A percentile compares a stretch with the other conserved stretches of the same genome.
Conservation (phyloP, 2,329 filamentous ascomycete genomes). For the Colletotrichum costaricense region DNA sequence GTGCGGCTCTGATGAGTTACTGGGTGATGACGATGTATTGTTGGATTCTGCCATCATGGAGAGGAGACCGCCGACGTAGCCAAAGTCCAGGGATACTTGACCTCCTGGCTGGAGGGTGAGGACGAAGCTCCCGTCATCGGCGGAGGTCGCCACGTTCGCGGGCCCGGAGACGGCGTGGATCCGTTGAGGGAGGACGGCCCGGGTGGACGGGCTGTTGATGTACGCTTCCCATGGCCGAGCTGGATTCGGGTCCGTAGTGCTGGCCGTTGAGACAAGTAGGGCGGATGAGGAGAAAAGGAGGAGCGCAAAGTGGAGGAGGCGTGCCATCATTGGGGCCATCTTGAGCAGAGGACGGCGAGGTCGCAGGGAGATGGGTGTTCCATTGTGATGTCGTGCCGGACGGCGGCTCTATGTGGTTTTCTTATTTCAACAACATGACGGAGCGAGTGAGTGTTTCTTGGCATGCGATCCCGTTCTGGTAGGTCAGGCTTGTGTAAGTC, state of each 20-base stretch:
- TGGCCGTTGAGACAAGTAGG: neutral
- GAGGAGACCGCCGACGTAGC: slow-evolving; percentile 36
- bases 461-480: neutral
- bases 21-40: neutral
- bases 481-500: neutral
- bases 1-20: slow-evolving; percentile 18
- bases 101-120: slow-evolving; percentile 11
- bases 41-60: slow-evolving; percentile 21
- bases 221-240: slow-evolving; percentile 25
- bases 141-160: slow-evolving; percentile 10
- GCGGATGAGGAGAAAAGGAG: neutral
- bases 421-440: slow-evolving; percentile 4
- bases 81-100: slow-evolving; percentile 36
- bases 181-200: slow-evolving; percentile 19
- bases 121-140: slow-evolving; percentile 12
- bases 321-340: slow-evolving; percentile 13
- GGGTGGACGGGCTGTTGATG: slow-evolving; percentile 26
- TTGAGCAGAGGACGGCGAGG: neutral
- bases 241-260: slow-evolving; percentile 2
- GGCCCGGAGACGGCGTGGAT: slow-evolving; percentile 26
- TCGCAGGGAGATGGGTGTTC: neutral
- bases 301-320: slow-evolving; percentile 6
- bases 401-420: neutral
- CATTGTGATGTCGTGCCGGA: neutral
- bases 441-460: neutral